A percentile compares a stretch with the other conserved stretches of the same genome.
These are phyloP conservation scores for Zelonia costaricensis DNA, from an alignment of 208 protist species.

Conservation along the genomic window DNA sequence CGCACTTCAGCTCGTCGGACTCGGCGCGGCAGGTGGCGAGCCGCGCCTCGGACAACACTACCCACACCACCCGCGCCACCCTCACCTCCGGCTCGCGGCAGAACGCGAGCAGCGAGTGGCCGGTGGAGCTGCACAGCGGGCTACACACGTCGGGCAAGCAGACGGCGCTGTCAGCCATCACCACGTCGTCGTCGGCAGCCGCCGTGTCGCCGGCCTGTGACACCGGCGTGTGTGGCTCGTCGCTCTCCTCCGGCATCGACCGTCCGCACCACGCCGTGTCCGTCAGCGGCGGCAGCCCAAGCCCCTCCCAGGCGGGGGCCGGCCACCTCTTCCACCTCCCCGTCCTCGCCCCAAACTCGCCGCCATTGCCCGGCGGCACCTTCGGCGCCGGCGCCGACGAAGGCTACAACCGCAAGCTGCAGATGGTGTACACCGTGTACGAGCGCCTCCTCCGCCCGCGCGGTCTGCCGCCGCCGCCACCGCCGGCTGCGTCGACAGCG, in stretches of 20 bases:
- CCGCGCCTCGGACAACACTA: not conserved
- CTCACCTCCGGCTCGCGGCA: not conserved
- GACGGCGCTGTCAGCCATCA: not conserved
- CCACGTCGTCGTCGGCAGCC: not conserved
- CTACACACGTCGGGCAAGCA: not conserved
- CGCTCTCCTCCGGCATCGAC: not conserved
- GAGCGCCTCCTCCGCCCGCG: constrained; percentile 17
- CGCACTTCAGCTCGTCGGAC: too few species aligned
- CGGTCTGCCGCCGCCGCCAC: not conserved
- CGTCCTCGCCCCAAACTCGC: not conserved
- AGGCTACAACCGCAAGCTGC: constrained; percentile 23
- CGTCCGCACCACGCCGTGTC: not conserved
- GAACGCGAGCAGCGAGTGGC: not conserved
- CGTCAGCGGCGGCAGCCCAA: not conserved
- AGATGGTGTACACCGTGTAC: constrained; percentile 43
- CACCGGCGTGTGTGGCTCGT: not conserved
- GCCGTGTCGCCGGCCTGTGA: not conserved
- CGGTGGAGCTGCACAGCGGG: not conserved
- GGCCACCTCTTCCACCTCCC: not conserved
- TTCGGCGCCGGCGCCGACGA: constrained; percentile 5
- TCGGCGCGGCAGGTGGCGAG: not conserved
- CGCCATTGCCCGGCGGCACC: not conserved
- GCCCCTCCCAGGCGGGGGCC: not conserved
- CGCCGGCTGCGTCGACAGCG: not conserved
- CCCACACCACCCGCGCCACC: not conserved